A percentile compares a stretch with the other conserved stretches of the same genome.
Evolutionary conservation across 139 green algal genomes (phyloP).

Genomic region (Picochlorum sp.): DNA sequence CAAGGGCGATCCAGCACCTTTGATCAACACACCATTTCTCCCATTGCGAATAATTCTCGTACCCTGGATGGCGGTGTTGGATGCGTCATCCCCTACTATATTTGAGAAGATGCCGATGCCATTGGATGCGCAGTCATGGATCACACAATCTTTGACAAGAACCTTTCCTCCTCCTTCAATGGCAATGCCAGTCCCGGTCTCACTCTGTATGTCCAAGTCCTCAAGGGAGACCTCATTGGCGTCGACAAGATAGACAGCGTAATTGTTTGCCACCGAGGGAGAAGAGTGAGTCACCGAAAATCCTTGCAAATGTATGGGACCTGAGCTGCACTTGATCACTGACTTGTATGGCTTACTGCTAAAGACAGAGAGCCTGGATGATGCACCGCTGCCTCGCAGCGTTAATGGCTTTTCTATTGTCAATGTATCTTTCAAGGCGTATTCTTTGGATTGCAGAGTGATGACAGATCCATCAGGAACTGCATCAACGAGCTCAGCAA

Average conservation of each 20-base stretch:
- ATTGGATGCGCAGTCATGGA: constrained; percentile 34
- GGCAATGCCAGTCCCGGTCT: constrained; percentile 28
- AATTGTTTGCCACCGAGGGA: constrained; percentile 47
- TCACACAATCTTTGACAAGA: constrained; percentile 4
- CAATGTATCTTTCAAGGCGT: no score
- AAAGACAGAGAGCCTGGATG: no score
- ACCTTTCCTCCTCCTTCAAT: constrained; percentile 24
- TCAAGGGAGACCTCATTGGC: constrained; percentile 4
- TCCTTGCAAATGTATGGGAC: not conserved
- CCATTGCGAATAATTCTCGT: constrained; percentile 28
- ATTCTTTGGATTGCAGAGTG: no score
- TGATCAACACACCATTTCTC: constrained; percentile 32
- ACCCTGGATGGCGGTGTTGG: not conserved
- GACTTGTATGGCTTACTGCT: no score
- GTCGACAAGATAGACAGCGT: constrained; percentile 29
- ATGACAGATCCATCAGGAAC: no score
- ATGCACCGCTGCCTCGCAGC: no score
- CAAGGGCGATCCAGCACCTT: not conserved
- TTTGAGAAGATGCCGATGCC: constrained; percentile 41
- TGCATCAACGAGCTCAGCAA: no score
- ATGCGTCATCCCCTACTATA: constrained; percentile 11
- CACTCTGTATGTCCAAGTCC: constrained; percentile 29
- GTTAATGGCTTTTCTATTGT: no score
- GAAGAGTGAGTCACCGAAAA: constrained; percentile 17
- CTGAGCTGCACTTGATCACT: no score